Base-by-base conservation (phyloP, 371 early-diverging fungal species). In the Actinomucor elegans region DNA sequence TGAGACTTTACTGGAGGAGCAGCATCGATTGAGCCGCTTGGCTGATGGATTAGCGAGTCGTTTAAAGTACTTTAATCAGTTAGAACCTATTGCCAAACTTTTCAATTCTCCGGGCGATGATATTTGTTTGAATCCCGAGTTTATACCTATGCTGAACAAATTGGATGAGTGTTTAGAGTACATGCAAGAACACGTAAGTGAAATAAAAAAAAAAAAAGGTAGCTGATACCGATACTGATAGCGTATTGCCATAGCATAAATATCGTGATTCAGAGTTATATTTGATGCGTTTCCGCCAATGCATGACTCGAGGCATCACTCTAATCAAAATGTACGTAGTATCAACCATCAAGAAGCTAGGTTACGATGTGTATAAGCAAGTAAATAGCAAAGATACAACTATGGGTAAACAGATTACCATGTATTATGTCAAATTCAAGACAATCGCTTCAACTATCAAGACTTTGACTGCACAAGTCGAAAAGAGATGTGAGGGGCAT, bases 241-340 rank as follows among this genome's bases (percentile, higher is more conserved):
- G 37, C 1, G 37, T 18, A 9, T 37, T 37, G 14, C 18, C 29
- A 23, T 66, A 91, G 84, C 64, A 81, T 18, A 71, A 74, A 10
- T 94, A 89, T 62, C 80, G 81, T 20, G 97, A 96, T 67, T 82
- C 94, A 3, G 94, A 93, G 48, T 77, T 94, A 29, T 94, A 94
- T 61, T 73, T 86, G 23, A 92, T 94, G 92, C 80, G 94, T 20
- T 94, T 91, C 66, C 79, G 90, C 20, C 94, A 93, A 61, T 94
- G 94, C 65, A 85, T 94, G 79, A 92, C 94, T 17, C 85, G 90
- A 29, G 93, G 90, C 5, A 84, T 95, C 70, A 87, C 94, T 6
- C 68, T 94, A 12, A 89, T 96, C 62, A 94, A 94, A 57, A 88
- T 94, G 82, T 83, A 94, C 52, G 84, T 89, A 27, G 84, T 90